These are phyloP conservation scores for Dendrocalamus sinicus DNA, from an alignment of 176 grass and related monocot genomes.

Conservation along the genomic window DNA sequence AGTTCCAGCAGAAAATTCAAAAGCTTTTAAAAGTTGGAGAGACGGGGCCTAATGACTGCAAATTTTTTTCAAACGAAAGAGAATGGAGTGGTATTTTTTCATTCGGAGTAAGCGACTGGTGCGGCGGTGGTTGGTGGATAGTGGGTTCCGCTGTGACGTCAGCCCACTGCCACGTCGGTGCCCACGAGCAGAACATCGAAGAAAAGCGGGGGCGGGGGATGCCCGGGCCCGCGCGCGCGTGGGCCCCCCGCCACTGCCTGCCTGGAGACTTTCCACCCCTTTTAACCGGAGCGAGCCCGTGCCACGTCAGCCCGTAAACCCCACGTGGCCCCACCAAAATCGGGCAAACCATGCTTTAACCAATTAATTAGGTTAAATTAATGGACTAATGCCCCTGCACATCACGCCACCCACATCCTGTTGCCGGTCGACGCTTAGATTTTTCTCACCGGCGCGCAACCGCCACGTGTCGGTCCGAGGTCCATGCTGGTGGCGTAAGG, in stretches of 20 bases:
- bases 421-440: constrained; percentile 46
- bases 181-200: constrained; percentile 54
- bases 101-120: constrained; percentile 41
- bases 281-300: constrained; percentile 41
- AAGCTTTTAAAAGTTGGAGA: too few relatives aligned
- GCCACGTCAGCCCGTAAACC: constrained; percentile 55
- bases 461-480: constrained; percentile 56
- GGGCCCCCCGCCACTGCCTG: constrained; percentile 30
- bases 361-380: background rate
- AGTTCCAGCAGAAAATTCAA: too few relatives aligned
- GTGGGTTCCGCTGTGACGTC: constrained; percentile 49
- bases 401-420: constrained; percentile 39
- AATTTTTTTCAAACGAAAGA: background rate
- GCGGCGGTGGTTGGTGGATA: constrained; percentile 74
- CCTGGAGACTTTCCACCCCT: constrained; percentile 51
- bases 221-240: constrained; percentile 4
- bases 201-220: constrained; percentile 21
- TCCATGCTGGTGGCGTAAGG: constrained; percentile 63
- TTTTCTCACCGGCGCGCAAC: background rate
- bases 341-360: constrained; percentile 20
- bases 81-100: background rate
- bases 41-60: too few relatives aligned
- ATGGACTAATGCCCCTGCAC: background rate
- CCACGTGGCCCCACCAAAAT: constrained; percentile 29
- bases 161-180: constrained; percentile 56